Conservation (phyloP, 495 filamentous ascomycete genomes). For the Viridothelium virens region DNA sequence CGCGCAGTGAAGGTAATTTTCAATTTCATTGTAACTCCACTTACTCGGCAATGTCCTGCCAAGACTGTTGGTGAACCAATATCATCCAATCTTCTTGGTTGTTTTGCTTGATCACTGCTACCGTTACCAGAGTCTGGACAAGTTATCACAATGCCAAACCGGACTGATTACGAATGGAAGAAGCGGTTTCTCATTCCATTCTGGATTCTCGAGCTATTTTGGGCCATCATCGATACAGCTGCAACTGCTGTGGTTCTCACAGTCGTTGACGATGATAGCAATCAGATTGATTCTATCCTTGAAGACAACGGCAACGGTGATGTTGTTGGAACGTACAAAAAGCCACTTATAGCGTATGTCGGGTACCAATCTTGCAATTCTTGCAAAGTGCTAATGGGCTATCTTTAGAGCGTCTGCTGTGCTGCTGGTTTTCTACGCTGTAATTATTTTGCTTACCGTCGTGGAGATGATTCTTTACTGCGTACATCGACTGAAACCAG, state of each 20-base stretch:
- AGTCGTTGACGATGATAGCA: not conserved
- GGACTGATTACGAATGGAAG: not conserved
- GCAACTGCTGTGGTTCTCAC: not conserved
- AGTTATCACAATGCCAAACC: not conserved
- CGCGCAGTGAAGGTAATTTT: too few species aligned
- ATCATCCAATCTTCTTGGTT: not conserved
- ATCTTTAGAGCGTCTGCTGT: not conserved
- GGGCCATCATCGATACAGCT: not conserved
- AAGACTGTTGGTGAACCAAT: not conserved
- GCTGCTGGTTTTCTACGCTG: not conserved
- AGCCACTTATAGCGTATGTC: not conserved
- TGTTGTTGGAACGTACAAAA: not conserved
- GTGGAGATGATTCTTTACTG: not conserved
- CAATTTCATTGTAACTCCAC: too few species aligned
- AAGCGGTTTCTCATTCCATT: constrained; percentile 7
- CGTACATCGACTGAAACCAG: not conserved
- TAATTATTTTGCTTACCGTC: not conserved
- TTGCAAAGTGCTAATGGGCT: not conserved
- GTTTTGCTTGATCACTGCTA: not conserved
- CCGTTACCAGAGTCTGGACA: not conserved
- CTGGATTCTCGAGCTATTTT: not conserved
- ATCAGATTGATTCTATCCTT: not conserved
- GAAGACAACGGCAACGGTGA: not conserved
- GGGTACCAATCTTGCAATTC: not conserved
- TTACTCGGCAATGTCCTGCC: too few species aligned